phyloP scores from a whole-genome alignment of 495 filamentous ascomycete genomes.

The Penicillium argentinense region DNA sequence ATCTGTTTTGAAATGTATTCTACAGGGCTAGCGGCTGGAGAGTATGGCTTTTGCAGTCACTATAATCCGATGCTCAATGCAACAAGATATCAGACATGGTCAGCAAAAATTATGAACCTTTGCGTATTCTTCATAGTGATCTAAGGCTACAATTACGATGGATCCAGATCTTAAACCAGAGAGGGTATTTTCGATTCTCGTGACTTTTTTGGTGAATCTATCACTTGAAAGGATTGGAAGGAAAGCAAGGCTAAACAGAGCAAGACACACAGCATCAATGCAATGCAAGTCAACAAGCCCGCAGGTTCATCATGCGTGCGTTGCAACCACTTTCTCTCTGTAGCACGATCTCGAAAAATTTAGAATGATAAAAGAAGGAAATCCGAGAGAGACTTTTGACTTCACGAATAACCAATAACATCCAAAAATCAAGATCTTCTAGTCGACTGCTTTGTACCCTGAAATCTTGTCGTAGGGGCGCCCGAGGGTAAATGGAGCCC shows the following conservation, averaged over 20 bases:
- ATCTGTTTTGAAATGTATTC: too few relatives aligned
- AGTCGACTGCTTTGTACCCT: conserved; percentile 29
- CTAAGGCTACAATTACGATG: too few relatives aligned
- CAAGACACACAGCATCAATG: conserved; percentile 29
- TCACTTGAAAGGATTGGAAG: conserved; percentile 44
- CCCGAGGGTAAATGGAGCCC: conserved; percentile 11
- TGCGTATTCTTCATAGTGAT: too few relatives aligned
- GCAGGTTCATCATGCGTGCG: conserved; percentile 32
- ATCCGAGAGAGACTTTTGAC: conserved; percentile 7
- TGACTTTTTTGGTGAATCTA: conserved; percentile 47
- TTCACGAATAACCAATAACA: conserved; percentile 15
- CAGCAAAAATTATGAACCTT: too few relatives aligned
- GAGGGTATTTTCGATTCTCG: conserved; percentile 42
- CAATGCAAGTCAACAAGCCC: conserved; percentile 28
- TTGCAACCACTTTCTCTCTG: conserved; percentile 37
- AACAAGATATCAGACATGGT: too few relatives aligned
- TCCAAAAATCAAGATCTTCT: conserved; percentile 20
- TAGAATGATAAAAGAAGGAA: conserved; percentile 23
- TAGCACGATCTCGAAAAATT: conserved; percentile 18
- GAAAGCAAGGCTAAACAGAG: conserved; percentile 43
- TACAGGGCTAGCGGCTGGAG: too few relatives aligned
- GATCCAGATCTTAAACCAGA: too few relatives aligned
- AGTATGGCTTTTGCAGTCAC: too few relatives aligned
- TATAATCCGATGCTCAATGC: too few relatives aligned
- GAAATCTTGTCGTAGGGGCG: conserved; percentile 26